Evolutionary conservation across 352 stramenopile genomes (phyloP), one percentile per base, ranked within the genome.

Genomic region (Globisporangium acanthophoron): DNA sequence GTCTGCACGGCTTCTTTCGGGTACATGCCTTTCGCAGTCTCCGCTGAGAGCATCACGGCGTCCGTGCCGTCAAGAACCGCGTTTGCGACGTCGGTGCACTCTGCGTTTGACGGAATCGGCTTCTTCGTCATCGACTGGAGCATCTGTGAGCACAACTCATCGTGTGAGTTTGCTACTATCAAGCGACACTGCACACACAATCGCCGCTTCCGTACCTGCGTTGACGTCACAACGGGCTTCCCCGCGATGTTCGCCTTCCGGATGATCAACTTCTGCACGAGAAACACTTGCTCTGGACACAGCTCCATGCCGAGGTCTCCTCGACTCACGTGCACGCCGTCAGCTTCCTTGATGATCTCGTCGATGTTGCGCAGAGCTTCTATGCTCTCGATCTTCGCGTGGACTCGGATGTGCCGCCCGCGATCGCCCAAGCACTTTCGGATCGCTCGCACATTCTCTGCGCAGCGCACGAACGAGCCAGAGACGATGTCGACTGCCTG

Each of bases 211-310:
- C 18, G 15, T 48, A 48, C 43, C 56, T 85, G 85, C 13, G 85
- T 94, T 0, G 97, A 98, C 11, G 96, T 98, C 52, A 99, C 94
- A 3, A 99, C 97, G 1, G 97, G 97, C 65, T 99, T 99, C 21
- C 97, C 97, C 13, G 87, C 91, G 47, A 97, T 85, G 66, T 99
- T 99, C 56, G 85, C 85, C 62, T 96, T 94, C n/a, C 84, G 79
- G 65, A 99, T 99, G 77, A 99, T 99, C 73, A 97, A 95, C 75
- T 99, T 99, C 66, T 99, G 98, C 0, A 96, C 97, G 37, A 99
- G 66, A 68, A 99, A 99, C 1, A 99, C 96, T 69, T 99, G 98
- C 60, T 99, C 92, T 0, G 96, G 93, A 48, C 71, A 88, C 68
- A 99, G 91, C 71, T 99, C 97, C 74, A 99, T 98, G 45, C 97